A percentile compares a stretch with the other conserved stretches of the same genome.
Conservation (phyloP, 2,329 filamentous ascomycete genomes). For the Chrysoporthe puriensis region DNA sequence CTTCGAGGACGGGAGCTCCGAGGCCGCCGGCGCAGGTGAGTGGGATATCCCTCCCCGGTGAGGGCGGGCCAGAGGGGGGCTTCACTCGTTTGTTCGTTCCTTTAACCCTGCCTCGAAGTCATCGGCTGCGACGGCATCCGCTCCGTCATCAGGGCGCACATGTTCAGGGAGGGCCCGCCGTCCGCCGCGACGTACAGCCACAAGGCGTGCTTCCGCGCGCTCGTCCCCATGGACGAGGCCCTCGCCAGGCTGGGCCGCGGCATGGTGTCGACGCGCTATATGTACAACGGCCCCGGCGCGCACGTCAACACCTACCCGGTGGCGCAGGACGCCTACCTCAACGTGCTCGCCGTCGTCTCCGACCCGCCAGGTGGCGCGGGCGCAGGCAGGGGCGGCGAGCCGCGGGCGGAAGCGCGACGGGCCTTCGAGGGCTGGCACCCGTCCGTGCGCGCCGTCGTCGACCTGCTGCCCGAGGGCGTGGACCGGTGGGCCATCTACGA, state of each 20-base stretch:
- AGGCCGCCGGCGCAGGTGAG: slow-evolving; percentile 39
- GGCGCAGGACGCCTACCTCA: slow-evolving; percentile 47
- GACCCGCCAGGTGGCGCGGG: slow-evolving; percentile 32
- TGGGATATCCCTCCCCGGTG: too few relatives aligned
- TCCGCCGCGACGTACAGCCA: slow-evolving; percentile 52
- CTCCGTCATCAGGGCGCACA: slow-evolving; percentile 53
- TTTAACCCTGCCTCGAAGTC: slow-evolving; percentile 35
- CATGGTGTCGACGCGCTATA: slow-evolving; percentile 52
- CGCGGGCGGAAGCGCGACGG: slow-evolving; percentile 39
- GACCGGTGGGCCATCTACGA: slow-evolving; percentile 63
- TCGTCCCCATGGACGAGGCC: slow-evolving; percentile 63
- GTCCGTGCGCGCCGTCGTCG: slow-evolving; percentile 41
- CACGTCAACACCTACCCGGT: slow-evolving; percentile 67
- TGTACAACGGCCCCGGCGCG: slow-evolving; percentile 60
- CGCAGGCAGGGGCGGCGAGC: too few relatives aligned
- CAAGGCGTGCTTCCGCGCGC: slow-evolving; percentile 64
- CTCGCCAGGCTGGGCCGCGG: slow-evolving; percentile 51
- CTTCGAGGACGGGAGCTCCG: slow-evolving; percentile 39
- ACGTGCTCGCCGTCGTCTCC: neutral
- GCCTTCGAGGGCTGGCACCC: slow-evolving; percentile 49
- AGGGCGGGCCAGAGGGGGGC: slow-evolving; percentile 18
- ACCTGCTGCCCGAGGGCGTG: slow-evolving; percentile 50
- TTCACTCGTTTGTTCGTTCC: slow-evolving; percentile 1
- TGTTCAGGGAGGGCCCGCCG: slow-evolving; percentile 43
- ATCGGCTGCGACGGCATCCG: slow-evolving; percentile 69